phyloP scores from a whole-genome alignment of 345 rosid species.

The Nephelium lappaceum region DNA sequence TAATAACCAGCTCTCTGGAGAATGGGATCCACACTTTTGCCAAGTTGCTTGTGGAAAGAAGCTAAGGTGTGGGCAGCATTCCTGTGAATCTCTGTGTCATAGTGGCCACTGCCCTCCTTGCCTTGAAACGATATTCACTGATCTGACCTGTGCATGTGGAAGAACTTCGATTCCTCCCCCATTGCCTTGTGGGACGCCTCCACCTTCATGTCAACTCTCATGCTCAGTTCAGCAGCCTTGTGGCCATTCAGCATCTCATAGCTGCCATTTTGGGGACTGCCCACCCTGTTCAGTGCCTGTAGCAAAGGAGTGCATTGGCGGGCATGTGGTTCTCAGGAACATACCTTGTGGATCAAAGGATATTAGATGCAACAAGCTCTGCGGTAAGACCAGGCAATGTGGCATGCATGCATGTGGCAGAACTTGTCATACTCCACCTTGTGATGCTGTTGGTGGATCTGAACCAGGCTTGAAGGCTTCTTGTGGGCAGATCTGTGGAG shows the following conservation, averaged over 20 bases:
- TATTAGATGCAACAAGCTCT: conserved; percentile 86
- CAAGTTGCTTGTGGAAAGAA: conserved; percentile 89
- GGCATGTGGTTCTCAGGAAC: conserved; percentile 93
- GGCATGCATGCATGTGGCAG: conserved; percentile 95
- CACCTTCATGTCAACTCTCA: conserved; percentile 83
- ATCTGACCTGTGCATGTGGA: conserved; percentile 94
- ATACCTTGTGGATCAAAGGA: conserved; percentile 95
- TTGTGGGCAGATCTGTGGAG: conserved; percentile 95
- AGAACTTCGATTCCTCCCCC: conserved; percentile 95
- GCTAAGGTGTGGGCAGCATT: conserved; percentile 90
- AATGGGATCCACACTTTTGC: conserved; percentile 90
- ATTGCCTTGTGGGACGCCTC: conserved; percentile 88
- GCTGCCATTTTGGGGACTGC: conserved; percentile 97
- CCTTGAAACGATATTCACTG: conserved; percentile 82
- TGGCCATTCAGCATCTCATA: conserved; percentile 88
- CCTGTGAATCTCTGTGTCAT: conserved; percentile 86
- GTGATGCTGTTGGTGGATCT: conserved; percentile 49
- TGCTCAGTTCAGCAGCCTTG: conserved; percentile 82
- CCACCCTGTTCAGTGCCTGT: conserved; percentile 92
- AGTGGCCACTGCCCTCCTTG: conserved; percentile 98
- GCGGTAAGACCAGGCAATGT: conserved; percentile 93
- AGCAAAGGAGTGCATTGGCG: conserved; percentile 90
- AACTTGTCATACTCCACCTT: conserved; percentile 78
- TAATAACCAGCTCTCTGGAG: conserved; percentile 40
- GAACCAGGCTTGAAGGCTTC: conserved; percentile 57